Evolutionary conservation across 225 moss, liverwort and hornwort species (phyloP), one percentile per base, ranked within the genome.

Genomic region (Thuidium tamariscinum): DNA sequence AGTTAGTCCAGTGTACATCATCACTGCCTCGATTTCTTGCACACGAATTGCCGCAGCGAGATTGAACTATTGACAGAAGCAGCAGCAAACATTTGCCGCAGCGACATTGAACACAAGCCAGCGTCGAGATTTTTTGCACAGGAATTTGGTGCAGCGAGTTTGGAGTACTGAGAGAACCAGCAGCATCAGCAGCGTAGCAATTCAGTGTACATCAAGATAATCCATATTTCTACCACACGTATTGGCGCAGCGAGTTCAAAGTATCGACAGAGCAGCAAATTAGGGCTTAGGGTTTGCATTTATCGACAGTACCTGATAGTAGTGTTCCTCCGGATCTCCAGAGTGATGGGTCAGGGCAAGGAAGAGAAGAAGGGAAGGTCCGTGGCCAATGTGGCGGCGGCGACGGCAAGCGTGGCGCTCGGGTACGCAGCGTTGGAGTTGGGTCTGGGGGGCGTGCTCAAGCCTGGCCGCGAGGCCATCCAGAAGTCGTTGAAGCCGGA

Each of bases 371-470:
- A 91, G 75, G 13, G n/a, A n/a, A 77, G 72, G 7, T 87, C 89
- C 55, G 3, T 87, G 11, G 91, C 66, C 15, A 88, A 26, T 68
- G 91, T 69, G 55, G 91, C 64, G 68, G 70, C 89, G 46, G 91
- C 88, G n/a, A 80, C 85, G 68, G 91, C 89, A 41, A 86, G 91
- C 79, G 86, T 91, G 27, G 91, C 91, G 39, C 89, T 91, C 8
- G 91, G 91, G 44, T 91, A 89, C 39, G 91, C 91, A 63, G 91
- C 91, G 71, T 12, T 91, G 78, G 91, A 91, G 81, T 52, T 91
- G 26, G 91, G 91, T 25, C 27, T 89, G 13, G 89, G 87, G 5
- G 79, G 89, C 74, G 74, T 80, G 21, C 74, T 91, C 21, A 89
- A 63, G 41, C 91, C 89, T 4, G 91, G 91, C 27, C 91, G 91